Base-by-base conservation (phyloP, 139 green algal species). In the Auxenochlorella pyrenoidosa region DNA sequence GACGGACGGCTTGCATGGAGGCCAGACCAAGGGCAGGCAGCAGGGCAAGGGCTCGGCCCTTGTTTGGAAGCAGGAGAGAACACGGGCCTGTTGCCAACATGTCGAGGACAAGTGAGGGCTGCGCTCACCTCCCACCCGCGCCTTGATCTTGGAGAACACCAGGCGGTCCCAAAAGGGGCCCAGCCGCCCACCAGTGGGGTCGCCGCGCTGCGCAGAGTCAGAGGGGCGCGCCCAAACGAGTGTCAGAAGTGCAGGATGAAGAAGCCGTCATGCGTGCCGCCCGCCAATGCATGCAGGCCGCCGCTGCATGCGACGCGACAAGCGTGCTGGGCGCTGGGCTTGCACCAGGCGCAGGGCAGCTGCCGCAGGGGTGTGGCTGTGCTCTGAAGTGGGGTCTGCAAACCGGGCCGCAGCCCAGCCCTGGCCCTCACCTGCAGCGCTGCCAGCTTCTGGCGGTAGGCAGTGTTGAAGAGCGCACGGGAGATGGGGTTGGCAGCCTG, bases 91-190 rank as follows among this genome's bases (percentile, higher is more conserved):
- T 10, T 54, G 47, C n/a, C n/a, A 10, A 54, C 6, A 54, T 54
- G 47, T 10, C 47, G 8, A 54, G 47, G 36, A 19, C 41, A n/a
- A n/a, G n/a, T n/a, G n/a, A n/a, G 3, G 32, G 3, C 40, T 0
- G 34, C 77, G 22, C 88, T 93, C 65, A 68, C 95, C 95, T 54
- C 95, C 95, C 44, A 98, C 75, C 77, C 94, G 93, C 24, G 95
- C 94, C 22, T 87, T 88, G 65, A 99, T 94, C 91, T 99, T 99
- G 82, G 89, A 96, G 92, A 99, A 99, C 40, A 99, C 96, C n/a
- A 99, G 92, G 43, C 85, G 78, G 87, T 99, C 96, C 93, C 96
- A 99, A 40, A 99, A 92, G 28, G 83, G 84, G 18, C 91, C 97
- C 92, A 94, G 92, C 43, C 89, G 88, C 32, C 96, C 94, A 32